Evolutionary conservation across 2,329 filamentous ascomycete species (phyloP).

Genomic region (Penicillium sp.): DNA sequence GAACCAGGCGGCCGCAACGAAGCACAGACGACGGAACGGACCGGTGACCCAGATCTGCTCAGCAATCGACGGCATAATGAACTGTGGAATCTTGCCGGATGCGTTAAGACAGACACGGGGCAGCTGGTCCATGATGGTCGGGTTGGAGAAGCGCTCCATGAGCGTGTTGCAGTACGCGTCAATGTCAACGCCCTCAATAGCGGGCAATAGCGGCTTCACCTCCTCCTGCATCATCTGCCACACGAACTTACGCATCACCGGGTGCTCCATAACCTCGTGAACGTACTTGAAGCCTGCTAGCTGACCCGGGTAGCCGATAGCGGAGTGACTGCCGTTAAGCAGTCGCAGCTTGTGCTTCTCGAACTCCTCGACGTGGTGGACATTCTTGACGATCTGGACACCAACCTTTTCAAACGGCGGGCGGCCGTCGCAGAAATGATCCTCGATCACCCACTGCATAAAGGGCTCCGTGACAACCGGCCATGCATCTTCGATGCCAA

Average conservation of each 20-base stretch:
- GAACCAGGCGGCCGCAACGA: constrained; percentile 50
- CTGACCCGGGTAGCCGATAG: constrained; percentile 49
- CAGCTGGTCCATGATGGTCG: constrained; percentile 53
- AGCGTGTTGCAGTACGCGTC: constrained; percentile 52
- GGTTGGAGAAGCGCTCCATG: constrained; percentile 53
- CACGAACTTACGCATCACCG: constrained; percentile 45
- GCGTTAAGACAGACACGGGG: constrained; percentile 50
- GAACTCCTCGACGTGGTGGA: constrained; percentile 52
- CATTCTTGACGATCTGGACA: constrained; percentile 49
- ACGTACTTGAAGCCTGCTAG: constrained; percentile 52
- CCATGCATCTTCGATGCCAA: constrained; percentile 50
- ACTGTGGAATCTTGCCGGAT: constrained; percentile 51
- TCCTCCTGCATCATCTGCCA: constrained; percentile 54
- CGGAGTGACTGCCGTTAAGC: constrained; percentile 51
- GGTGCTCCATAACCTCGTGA: constrained; percentile 51
- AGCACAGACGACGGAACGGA: constrained; percentile 47
- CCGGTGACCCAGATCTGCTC: constrained; percentile 44
- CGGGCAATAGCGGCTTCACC: constrained; percentile 50
- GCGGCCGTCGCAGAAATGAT: constrained; percentile 49
- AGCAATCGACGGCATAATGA: constrained; percentile 39
- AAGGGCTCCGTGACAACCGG: constrained; percentile 54
- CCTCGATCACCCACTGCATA: constrained; percentile 54
- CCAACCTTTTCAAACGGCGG: constrained; percentile 51
- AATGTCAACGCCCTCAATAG: constrained; percentile 49
- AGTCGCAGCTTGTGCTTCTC: constrained; percentile 55